phyloP scores from a whole-genome alignment of 768 basidiomycete genomes.

The Termitomyces sp. region DNA sequence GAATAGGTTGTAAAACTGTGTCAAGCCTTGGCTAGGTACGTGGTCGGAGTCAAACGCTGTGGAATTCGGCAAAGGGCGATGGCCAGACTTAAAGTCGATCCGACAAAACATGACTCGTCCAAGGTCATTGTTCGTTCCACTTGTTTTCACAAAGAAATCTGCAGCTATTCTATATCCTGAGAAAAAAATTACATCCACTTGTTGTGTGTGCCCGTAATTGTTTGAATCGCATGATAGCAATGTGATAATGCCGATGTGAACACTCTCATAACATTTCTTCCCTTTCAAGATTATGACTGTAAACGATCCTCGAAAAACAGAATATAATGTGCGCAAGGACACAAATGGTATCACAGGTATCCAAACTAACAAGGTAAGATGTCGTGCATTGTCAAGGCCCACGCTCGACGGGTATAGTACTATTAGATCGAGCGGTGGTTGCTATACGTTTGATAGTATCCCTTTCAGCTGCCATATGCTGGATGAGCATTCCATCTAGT shows the following conservation, averaged over 20 bases:
- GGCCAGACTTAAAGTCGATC: not conserved
- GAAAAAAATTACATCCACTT: not conserved
- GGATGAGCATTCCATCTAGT: conserved; percentile 75
- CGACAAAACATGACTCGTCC: not conserved
- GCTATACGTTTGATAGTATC: conserved; percentile 78
- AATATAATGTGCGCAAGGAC: not conserved
- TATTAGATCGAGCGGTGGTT: conserved; percentile 25
- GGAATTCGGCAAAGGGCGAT: not conserved
- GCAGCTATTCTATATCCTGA: not conserved
- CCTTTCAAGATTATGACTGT: not conserved
- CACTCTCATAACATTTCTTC: not conserved
- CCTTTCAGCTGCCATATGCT: conserved; percentile 82
- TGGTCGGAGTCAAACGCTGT: conserved; percentile 2
- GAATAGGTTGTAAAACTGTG: conserved; percentile 5
- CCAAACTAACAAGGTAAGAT: conserved; percentile 15
- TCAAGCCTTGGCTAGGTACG: not conserved
- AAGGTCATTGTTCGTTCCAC: not conserved
- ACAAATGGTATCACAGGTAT: conserved; percentile 17
- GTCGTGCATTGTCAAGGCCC: conserved; percentile 10
- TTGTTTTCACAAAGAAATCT: not conserved
- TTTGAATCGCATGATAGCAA: not conserved
- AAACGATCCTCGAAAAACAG: not conserved
- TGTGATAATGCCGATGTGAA: not conserved
- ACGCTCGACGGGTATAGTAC: conserved; percentile 15
- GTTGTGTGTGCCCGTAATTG: not conserved